Evolutionary conservation across 106 monocot genomes (phyloP), one percentile per base, ranked within the genome.

Genomic region (Dendrobium nobile): DNA sequence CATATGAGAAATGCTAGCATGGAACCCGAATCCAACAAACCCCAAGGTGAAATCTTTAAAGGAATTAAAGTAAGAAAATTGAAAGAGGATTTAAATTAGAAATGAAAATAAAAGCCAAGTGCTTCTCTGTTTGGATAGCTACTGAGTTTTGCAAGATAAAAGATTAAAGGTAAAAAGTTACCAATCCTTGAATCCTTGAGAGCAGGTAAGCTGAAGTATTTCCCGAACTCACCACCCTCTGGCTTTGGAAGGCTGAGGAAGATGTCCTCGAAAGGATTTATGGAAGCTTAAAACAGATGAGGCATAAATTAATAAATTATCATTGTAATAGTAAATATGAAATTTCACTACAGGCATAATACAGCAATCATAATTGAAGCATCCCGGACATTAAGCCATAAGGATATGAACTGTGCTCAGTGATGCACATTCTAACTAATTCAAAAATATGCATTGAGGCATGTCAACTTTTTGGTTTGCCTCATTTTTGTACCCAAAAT

Each of bases 161-260:
- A 26, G 17, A 26, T 51, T 2, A 24, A 26, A 4, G 26, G 19
- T 27, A 47, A 37, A 82, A 47, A 20, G 20, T 79, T 77, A 93
- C 93, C 93, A 26, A 90, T 85, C 61, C 93, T 86, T 42, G 87
- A 88, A 85, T 93, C 93, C 75, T 93, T 82, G 33, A 90, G 93
- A 41, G 85, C 93, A 45, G 90, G 83, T 42, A 90, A 84, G 75
- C 88, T 90, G 78, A 85, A 93, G 82, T 86, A 93, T 27, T 87
- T 88, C 79, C 93, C 93, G 27, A 84, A 93, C 27, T 90, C 90
- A 1, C 88, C 88, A n/a, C 93, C 93, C 5, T 78, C 85, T 6
- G 88, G 90, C 79, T 84, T 90, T 42, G 90, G 79, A 58, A 90
- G 88, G 78, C 83, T 84, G 10, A 88, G 84, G 77, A 93, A 72